phyloP scores from a whole-genome alignment of 805 yeast species.

The Saccharomycopsis oosterbeekiorum region DNA sequence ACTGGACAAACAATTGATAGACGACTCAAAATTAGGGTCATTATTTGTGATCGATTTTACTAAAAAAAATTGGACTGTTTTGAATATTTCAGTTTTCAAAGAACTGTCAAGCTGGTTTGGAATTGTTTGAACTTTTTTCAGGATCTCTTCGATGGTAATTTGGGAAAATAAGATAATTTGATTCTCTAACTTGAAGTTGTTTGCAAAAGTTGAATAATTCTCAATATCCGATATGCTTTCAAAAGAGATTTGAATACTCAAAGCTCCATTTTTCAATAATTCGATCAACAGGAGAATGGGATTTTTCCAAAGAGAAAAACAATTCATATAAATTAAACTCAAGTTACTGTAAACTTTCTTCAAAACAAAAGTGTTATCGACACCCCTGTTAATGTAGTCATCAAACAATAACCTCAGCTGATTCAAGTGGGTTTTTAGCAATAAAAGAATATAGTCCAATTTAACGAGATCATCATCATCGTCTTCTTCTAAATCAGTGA shows the following conservation, averaged over 20 bases:
- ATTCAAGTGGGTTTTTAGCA: constrained; percentile 10
- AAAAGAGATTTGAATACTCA: constrained; percentile 14
- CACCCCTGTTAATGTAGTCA: constrained; percentile 10
- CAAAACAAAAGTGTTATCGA: constrained; percentile 33
- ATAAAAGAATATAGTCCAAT: constrained; percentile 3
- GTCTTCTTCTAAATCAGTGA: not conserved
- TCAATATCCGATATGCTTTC: not conserved
- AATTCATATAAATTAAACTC: constrained; percentile 36
- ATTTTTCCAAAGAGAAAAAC: constrained; percentile 30
- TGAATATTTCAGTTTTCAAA: constrained; percentile 30
- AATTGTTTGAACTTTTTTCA: constrained; percentile 23
- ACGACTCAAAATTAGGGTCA: not conserved
- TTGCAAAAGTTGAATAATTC: not conserved
- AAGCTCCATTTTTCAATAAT: not conserved
- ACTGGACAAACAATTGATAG: not conserved
- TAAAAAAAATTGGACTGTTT: constrained; percentile 22
- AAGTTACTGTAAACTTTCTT: constrained; percentile 50
- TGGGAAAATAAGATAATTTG: constrained; percentile 29
- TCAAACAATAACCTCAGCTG: constrained; percentile 18
- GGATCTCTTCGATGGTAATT: constrained; percentile 42
- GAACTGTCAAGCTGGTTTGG: constrained; percentile 27
- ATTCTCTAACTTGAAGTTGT: not conserved
- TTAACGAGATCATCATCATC: constrained; percentile 15
- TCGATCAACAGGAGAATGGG: constrained; percentile 28
- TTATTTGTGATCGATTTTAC: constrained; percentile 16